Evolutionary conservation across 805 yeast species (phyloP).

Genomic region (Jamesozyma rosinii): DNA sequence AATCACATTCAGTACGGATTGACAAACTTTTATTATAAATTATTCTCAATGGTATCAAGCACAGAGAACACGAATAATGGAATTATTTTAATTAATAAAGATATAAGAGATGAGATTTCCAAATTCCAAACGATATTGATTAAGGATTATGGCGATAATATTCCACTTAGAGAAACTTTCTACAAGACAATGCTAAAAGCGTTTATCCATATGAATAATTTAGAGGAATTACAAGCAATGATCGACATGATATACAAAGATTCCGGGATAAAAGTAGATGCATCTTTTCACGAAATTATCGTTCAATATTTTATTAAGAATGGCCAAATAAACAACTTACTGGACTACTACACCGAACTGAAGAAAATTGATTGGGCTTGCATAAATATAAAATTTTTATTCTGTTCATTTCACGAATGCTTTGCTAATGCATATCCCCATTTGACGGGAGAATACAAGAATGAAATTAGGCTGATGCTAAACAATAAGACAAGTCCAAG

Average conservation of each 20-base stretch:
- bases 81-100: background rate
- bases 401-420: background rate
- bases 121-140: constrained; percentile 2
- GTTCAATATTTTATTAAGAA: constrained; percentile 17
- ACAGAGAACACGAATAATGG: background rate
- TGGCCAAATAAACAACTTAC: constrained; percentile 8
- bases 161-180: constrained; percentile 10
- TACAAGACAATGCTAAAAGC: constrained; percentile 13
- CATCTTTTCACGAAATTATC: constrained; percentile 11
- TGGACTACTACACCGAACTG: constrained; percentile 3
- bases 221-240: constrained; percentile 7
- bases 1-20: constrained; percentile 10
- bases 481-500: constrained; percentile 2
- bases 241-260: constrained; percentile 11
- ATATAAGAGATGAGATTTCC: background rate
- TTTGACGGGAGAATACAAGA: constrained; percentile 15
- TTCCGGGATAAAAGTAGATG: constrained; percentile 8
- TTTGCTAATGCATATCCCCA: constrained; percentile 15
- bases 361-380: background rate
- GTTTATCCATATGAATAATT: constrained; percentile 12
- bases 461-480: constrained; percentile 16
- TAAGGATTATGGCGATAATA: background rate
- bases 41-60: constrained; percentile 1
- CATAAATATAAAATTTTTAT: background rate
- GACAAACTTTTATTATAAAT: constrained; percentile 12